Percentiles rank a stretch among this genome's conserved stretches.
phyloP scores from a whole-genome alignment of 805 yeast species.

The Clavispora santaluciae region DNA sequence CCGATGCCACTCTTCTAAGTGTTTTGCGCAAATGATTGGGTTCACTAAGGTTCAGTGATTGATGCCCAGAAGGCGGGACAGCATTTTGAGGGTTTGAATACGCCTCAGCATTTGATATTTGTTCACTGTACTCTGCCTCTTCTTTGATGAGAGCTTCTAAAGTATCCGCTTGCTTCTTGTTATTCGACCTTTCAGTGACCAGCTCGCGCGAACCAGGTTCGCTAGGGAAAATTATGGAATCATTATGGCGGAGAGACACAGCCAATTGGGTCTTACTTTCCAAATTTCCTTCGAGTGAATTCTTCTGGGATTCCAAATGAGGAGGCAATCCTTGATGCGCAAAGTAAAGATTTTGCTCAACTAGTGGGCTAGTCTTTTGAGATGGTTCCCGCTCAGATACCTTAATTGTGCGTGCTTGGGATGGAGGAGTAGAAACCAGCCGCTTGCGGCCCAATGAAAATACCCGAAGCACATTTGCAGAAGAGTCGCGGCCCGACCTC shows the following conservation, averaged over 20 bases:
- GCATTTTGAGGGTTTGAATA: neutral
- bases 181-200: neutral
- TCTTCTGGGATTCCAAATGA: conserved; percentile 28
- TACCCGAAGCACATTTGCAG: conserved; percentile 4
- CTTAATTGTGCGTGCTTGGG: conserved; percentile 8
- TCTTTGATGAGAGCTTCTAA: neutral
- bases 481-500: conserved; percentile 3
- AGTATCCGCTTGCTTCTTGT: neutral
- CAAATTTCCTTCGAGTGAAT: neutral
- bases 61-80: neutral
- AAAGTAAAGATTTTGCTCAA: conserved; percentile 45
- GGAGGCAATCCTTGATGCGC: conserved; percentile 58
- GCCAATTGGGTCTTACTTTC: conserved; percentile 20
- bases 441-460: conserved; percentile 10
- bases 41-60: neutral
- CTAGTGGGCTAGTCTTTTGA: conserved; percentile 19
- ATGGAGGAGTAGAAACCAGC: conserved; percentile 6
- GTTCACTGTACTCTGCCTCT: neutral
- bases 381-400: conserved; percentile 5
- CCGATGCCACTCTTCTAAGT: conserved; percentile 77
- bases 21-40: conserved; percentile 32
- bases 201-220: neutral
- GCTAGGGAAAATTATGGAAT: conserved; percentile 23
- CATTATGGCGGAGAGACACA: conserved; percentile 37
- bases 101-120: neutral